These are phyloP conservation scores for Diophrys appendiculata DNA, from an alignment of 73 alveolate genomes.

Conservation along the genomic window DNA sequence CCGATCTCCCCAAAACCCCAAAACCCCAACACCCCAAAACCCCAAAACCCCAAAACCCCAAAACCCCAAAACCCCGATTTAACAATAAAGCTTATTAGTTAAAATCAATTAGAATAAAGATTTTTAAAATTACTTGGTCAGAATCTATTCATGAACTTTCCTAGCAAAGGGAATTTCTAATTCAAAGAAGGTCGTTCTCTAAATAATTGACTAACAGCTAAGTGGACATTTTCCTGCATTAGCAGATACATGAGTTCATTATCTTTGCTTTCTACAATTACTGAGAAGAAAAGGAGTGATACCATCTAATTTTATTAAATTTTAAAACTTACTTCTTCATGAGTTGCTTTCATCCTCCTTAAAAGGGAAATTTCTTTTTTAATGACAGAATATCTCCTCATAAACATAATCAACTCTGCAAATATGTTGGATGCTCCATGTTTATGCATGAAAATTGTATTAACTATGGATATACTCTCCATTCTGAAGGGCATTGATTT, in stretches of 20 bases:
- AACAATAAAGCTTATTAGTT: no score
- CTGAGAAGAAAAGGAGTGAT: constrained; percentile 32
- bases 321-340: constrained; percentile 18
- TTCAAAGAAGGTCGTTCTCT: constrained; percentile 39
- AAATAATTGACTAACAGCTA: constrained; percentile 19
- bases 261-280: constrained; percentile 49
- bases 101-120: no score
- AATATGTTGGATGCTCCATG: constrained; percentile 43
- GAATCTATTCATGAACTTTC: constrained; percentile 25
- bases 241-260: constrained; percentile 47
- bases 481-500: constrained; percentile 74
- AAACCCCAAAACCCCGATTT: no score
- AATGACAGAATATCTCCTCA: constrained; percentile 42
- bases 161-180: constrained; percentile 39
- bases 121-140: no score
- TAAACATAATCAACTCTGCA: constrained; percentile 55
- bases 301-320: constrained; percentile 8
- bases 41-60: no score
- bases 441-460: constrained; percentile 56
- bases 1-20: no score
- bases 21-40: no score
- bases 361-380: constrained; percentile 32
- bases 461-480: constrained; percentile 71
- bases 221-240: constrained; percentile 57
- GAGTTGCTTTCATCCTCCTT: constrained; percentile 16